These are phyloP conservation scores for Sicyos edulis DNA, from an alignment of 306 rosid species.

Conservation along the genomic window DNA sequence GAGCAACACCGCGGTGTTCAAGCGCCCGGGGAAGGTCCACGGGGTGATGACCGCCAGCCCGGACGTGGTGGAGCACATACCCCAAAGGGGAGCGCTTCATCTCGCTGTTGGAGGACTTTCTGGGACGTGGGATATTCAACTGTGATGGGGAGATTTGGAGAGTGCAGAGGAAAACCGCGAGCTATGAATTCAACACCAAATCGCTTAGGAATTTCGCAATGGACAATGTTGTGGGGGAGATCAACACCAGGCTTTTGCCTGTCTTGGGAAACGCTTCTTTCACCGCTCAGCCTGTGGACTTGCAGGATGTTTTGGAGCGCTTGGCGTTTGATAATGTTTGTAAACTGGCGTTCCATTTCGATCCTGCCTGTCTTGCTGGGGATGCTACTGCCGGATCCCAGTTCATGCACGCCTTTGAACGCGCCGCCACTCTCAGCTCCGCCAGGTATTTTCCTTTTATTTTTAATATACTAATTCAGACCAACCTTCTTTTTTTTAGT, in stretches of 20 bases:
- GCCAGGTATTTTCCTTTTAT: slow-evolving; percentile 34
- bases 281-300: slow-evolving; percentile 27
- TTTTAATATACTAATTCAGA: too few species aligned
- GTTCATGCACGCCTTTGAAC: slow-evolving; percentile 65
- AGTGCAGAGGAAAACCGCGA: slow-evolving; percentile 55
- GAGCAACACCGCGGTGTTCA: slow-evolving; percentile 36
- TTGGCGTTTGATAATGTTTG: slow-evolving; percentile 66
- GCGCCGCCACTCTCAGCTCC: slow-evolving; percentile 41
- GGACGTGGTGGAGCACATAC: slow-evolving; percentile 44
- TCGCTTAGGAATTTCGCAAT: slow-evolving; percentile 51
- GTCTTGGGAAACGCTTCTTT: slow-evolving; percentile 29
- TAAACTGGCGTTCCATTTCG: slow-evolving; percentile 55
- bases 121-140: slow-evolving; percentile 68
- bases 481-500: too few species aligned
- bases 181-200: slow-evolving; percentile 58
- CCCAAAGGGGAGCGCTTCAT: slow-evolving; percentile 55
- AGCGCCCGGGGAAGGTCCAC: slow-evolving; percentile 32
- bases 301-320: slow-evolving; percentile 57
- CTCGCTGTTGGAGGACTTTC: slow-evolving; percentile 37
- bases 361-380: slow-evolving; percentile 48
- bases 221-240: slow-evolving; percentile 43
- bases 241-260: slow-evolving; percentile 39
- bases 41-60: slow-evolving; percentile 59
- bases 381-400: slow-evolving; percentile 31
- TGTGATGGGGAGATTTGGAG: slow-evolving; percentile 52